Base-by-base conservation (phyloP, 2,329 filamentous ascomycete species). In the Camptophora hylomeconis region DNA sequence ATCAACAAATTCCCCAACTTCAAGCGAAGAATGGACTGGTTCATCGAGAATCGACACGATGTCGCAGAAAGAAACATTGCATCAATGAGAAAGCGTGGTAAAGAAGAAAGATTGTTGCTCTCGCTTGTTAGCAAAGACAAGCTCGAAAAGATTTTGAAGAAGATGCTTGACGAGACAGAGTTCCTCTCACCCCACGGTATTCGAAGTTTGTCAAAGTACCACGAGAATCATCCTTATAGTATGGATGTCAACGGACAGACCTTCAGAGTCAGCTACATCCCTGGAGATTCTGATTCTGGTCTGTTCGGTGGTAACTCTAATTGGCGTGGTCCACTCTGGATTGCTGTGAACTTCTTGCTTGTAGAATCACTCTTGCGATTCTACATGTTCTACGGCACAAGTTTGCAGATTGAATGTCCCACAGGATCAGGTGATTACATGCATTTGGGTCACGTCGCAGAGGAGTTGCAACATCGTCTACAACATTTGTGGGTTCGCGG, bases 281-380 rank as follows among this genome's bases (percentile, higher is more conserved):
- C 89, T 2, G 89, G 87, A n/a, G 87, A 95, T 51, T 94, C 87
- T 1, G 86, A 95, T 58, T 93, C 81, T 47, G 82, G 83, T 3
- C 69, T 95, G 4, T 95, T 95, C 48, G 87, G 87, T 30, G 87
- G 87, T 42, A 95, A 95, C 67, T 93, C 84, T 54, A 95, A 95
- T 57, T 95, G 87, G 87, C 74, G 87, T 58, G 87, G 80, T 4
- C 87, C 89, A 0, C 87, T 93, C 44, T 95, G 87, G 87, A 67
- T 94, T 26, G 89, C 83, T 38, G 84, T 93, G 58, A 95, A 95
- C 57, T 94, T 93, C 59, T 60, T 95, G 30, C 69, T 95, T 9
- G 79, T 95, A 21, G 87, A 95, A 54, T 87, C 86, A 5, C 69
- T 94, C n/a, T 80, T 93, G 46, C 71, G 87, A 17, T 95, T 92